These are phyloP conservation scores for Candida quercuum DNA, from an alignment of 805 yeast species.

Conservation along the genomic window DNA sequence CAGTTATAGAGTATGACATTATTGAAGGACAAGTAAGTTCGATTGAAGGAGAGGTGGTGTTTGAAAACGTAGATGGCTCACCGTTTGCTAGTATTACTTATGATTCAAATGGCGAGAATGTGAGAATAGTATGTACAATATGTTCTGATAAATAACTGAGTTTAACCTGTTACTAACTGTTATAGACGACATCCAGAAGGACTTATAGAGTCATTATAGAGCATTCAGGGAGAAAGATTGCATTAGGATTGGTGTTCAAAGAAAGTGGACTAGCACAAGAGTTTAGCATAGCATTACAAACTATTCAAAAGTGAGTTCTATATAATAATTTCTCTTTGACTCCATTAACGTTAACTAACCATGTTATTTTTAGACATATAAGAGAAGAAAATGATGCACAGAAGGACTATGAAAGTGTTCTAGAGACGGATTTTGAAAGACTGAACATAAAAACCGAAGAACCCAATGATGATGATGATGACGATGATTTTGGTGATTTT, in stretches of 20 bases:
- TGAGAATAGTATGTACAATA: conserved; percentile 27
- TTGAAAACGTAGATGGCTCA: conserved; percentile 17
- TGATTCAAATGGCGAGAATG: conserved; percentile 24
- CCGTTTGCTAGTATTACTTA: conserved; percentile 33
- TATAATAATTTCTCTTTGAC: too few species aligned
- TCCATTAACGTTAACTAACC: too few species aligned
- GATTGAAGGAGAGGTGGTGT: conserved; percentile 6
- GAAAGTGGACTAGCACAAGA: conserved; percentile 29
- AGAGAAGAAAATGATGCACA: not conserved
- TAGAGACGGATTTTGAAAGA: not conserved
- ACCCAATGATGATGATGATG: conserved; percentile 6
- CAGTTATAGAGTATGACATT: conserved; percentile 23
- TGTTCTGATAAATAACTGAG: too few species aligned
- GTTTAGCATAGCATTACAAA: conserved; percentile 32
- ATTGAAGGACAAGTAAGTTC: conserved; percentile 1
- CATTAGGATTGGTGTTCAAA: conserved; percentile 35
- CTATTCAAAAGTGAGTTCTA: conserved; percentile 20
- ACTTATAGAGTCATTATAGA: conserved; percentile 31
- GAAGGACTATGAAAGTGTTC: conserved; percentile 1
- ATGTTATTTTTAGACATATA: conserved; percentile 4
- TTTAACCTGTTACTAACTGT: too few species aligned
- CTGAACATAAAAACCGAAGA: not conserved
- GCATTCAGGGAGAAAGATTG: conserved; percentile 28
- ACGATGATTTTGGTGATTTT: conserved; percentile 24
- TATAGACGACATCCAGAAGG: conserved; percentile 16